Evolutionary conservation across 176 grass and related monocot species (phyloP).

Genomic region (Oryza glumipatula): DNA sequence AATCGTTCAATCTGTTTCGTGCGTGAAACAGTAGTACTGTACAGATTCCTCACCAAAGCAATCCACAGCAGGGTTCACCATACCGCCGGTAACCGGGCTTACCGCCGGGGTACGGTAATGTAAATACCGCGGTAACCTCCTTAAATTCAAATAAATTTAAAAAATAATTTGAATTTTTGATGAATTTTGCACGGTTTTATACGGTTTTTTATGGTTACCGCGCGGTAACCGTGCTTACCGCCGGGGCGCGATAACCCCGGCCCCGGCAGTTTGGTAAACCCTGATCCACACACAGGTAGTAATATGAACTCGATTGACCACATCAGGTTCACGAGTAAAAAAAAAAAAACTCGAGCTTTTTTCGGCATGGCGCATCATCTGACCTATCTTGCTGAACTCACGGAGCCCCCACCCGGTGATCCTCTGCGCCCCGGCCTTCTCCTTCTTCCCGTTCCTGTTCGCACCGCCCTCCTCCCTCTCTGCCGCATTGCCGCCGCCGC

Average conservation of each 20-base stretch:
- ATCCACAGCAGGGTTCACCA: no score
- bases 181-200: no score
- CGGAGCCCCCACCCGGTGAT: constrained; percentile 90
- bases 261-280: no score
- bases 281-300: neutral
- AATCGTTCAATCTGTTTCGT: neutral
- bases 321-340: neutral
- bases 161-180: no score
- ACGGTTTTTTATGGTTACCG: no score
- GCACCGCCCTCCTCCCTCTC: constrained; percentile 45
- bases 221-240: no score
- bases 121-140: no score
- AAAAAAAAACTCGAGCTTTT: neutral
- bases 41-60: neutral
- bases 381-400: constrained; percentile 91
- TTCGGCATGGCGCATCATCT: constrained; percentile 15
- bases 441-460: constrained; percentile 66
- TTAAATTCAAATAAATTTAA: no score
- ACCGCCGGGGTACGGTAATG: no score
- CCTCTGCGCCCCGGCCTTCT: constrained; percentile 53
- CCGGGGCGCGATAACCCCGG: no score
- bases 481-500: constrained; percentile 39
- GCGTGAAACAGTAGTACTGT: neutral
- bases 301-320: neutral
- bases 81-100: no score